Evolutionary conservation across 495 filamentous ascomycete species (phyloP).

Genomic region (Chaetomidium leptoderma): DNA sequence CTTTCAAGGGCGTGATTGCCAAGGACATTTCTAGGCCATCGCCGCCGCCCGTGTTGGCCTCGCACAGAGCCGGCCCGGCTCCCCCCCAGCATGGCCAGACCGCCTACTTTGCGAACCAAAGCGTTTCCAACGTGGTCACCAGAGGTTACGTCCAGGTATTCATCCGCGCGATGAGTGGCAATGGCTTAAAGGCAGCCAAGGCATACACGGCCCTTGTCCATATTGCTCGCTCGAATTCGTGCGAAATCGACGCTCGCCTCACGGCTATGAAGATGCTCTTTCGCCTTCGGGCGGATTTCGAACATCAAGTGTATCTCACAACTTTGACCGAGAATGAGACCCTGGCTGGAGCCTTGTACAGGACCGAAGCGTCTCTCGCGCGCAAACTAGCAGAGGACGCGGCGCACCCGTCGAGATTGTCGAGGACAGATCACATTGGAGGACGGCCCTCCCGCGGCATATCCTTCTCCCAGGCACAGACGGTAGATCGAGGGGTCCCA

Average conservation of each 20-base stretch:
- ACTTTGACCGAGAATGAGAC: conserved; percentile 62
- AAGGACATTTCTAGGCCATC: conserved; percentile 39
- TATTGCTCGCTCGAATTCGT: conserved; percentile 52
- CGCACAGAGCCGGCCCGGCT: conserved; percentile 18
- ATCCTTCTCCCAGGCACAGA: conserved; percentile 45
- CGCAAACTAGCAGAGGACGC: conserved; percentile 50
- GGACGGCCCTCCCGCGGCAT: conserved; percentile 43
- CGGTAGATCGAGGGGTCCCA: conserved; percentile 33
- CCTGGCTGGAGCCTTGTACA: conserved; percentile 65
- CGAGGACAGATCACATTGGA: conserved; percentile 34
- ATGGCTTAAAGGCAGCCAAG: conserved; percentile 48
- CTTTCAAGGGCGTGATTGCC: conserved; percentile 42
- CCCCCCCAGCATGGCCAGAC: conserved; percentile 21
- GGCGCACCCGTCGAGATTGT: conserved; percentile 36
- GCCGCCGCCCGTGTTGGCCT: conserved; percentile 32
- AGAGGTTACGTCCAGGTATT: conserved; percentile 58
- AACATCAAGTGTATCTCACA: conserved; percentile 64
- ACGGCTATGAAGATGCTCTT: conserved; percentile 81
- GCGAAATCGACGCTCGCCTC: conserved; percentile 65
- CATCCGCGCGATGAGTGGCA: conserved; percentile 53
- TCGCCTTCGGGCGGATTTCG: conserved; percentile 74
- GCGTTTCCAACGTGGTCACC: conserved; percentile 52
- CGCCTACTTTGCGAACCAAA: conserved; percentile 33
- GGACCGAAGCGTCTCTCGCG: conserved; percentile 54
- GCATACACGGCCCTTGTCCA: conserved; percentile 54